Evolutionary conservation across 768 basidiomycete genomes (phyloP).

Genomic region (Rubroboletus satanas): DNA sequence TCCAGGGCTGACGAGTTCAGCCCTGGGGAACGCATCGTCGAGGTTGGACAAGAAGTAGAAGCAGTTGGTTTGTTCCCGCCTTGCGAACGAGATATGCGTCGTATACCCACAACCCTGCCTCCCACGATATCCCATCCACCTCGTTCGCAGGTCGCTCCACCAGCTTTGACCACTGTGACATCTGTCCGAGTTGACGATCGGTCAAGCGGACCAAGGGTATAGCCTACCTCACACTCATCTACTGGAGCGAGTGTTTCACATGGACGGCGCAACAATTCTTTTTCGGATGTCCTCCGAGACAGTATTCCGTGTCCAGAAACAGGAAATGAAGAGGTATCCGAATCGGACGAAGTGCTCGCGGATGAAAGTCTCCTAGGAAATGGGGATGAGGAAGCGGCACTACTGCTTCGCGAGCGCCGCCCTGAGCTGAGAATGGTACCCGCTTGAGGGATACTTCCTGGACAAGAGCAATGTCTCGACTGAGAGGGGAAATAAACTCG

Average conservation of each 20-base stretch:
- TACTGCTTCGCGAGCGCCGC: constrained; percentile 61
- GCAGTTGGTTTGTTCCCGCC: constrained; percentile 26
- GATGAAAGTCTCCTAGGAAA: constrained; percentile 49
- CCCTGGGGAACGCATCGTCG: constrained; percentile 32
- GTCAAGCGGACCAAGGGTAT: constrained; percentile 35
- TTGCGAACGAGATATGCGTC: constrained; percentile 54
- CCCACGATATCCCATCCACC: constrained; percentile 71
- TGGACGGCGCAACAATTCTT: constrained; percentile 50
- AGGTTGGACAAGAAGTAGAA: constrained; percentile 5
- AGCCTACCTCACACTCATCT: constrained; percentile 27
- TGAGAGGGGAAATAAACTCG: constrained; percentile 57
- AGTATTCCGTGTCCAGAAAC: constrained; percentile 78
- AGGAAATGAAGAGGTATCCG: constrained; percentile 60
- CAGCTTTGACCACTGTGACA: constrained; percentile 49
- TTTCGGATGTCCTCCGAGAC: constrained; percentile 70
- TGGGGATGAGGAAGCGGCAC: constrained; percentile 45
- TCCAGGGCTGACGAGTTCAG: constrained; percentile 72
- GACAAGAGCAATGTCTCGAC: constrained; percentile 65
- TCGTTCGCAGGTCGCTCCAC: constrained; percentile 63
- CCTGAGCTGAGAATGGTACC: constrained; percentile 45
- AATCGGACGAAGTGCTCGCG: constrained; percentile 32
- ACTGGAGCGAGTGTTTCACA: constrained; percentile 43
- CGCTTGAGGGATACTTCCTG: constrained; percentile 43
- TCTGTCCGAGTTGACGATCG: constrained; percentile 40
- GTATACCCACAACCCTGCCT: constrained; percentile 62